Evolutionary conservation across 306 rosid species (phyloP).

Genomic region (Betula pendula): DNA sequence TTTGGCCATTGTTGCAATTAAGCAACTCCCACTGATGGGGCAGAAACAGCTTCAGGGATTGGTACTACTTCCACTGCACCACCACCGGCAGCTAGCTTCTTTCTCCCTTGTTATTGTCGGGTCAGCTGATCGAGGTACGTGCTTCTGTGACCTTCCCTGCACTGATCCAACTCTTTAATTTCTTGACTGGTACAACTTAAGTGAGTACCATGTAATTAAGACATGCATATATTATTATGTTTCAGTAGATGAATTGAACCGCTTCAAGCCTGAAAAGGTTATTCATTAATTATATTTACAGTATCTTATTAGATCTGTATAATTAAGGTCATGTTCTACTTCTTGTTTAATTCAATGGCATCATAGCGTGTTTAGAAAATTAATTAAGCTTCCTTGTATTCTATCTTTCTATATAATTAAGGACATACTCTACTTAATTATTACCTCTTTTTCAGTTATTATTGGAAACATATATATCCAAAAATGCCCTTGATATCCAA

Average conservation of each 20-base stretch:
- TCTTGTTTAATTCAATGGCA: neutral
- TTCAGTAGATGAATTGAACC: neutral
- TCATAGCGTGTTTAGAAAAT: neutral
- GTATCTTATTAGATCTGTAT: neutral
- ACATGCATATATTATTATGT: constrained; percentile 5
- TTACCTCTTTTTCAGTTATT: neutral
- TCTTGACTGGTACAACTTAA: neutral
- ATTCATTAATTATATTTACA: neutral
- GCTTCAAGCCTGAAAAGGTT: neutral
- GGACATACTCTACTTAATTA: too few species aligned
- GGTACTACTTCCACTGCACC: constrained; percentile 31
- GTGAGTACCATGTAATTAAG: neutral
- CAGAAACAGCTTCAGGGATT: constrained; percentile 35
- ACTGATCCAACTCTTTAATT: constrained; percentile 46
- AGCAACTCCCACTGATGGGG: constrained; percentile 36
- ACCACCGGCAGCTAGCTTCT: constrained; percentile 41
- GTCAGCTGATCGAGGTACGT: constrained; percentile 25
- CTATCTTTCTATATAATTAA: neutral
- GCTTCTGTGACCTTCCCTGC: constrained; percentile 40
- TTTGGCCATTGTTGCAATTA: constrained; percentile 40
- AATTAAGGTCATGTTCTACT: neutral
- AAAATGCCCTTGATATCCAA: neutral
- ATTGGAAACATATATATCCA: neutral
- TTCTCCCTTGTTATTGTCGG: constrained; percentile 34
- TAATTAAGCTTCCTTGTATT: neutral